These are phyloP conservation scores for Pseudomicrostroma phylloplanum DNA, from an alignment of 1,284 basidiomycete genomes.

Conservation along the genomic window DNA sequence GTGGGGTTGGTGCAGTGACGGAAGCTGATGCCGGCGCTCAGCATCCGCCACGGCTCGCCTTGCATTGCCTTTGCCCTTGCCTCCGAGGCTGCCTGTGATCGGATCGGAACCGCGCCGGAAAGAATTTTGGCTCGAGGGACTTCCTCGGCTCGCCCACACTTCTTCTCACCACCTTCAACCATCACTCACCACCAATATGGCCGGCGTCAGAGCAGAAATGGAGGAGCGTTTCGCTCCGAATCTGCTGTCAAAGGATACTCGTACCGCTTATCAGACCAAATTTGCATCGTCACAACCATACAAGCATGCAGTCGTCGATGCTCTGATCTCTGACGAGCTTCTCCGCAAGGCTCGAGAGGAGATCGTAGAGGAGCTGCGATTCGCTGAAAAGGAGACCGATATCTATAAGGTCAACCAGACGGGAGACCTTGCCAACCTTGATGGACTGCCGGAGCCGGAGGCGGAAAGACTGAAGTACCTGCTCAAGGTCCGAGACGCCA, in stretches of 20 bases:
- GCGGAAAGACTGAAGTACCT: slow-evolving; percentile 37
- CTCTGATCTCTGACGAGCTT: slow-evolving; percentile 77
- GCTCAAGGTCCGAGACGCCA: slow-evolving; percentile 76
- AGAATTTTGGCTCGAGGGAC: too few relatives aligned
- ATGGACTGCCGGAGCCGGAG: slow-evolving; percentile 59
- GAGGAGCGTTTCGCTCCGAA: neutral
- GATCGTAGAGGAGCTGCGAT: slow-evolving; percentile 74
- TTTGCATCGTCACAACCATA: slow-evolving; percentile 59
- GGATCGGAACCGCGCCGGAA: too few relatives aligned
- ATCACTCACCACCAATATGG: too few relatives aligned
- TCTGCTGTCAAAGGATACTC: neutral
- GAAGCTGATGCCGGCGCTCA: too few relatives aligned
- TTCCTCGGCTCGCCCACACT: too few relatives aligned
- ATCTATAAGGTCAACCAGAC: slow-evolving; percentile 99
- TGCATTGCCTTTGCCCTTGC: too few relatives aligned
- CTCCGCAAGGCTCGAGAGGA: slow-evolving; percentile 71
- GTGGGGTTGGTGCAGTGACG: too few relatives aligned
- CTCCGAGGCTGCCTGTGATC: too few relatives aligned
- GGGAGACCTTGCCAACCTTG: slow-evolving; percentile 87
- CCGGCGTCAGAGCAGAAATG: neutral
- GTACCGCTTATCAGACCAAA: neutral
- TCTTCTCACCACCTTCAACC: too few relatives aligned
- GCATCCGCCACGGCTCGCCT: too few relatives aligned
- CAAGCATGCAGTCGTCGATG: slow-evolving; percentile 74
- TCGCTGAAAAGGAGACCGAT: slow-evolving; percentile 95